Evolutionary conservation across 2,329 filamentous ascomycete species (phyloP).

Genomic region (Tolypocladium paradoxum): DNA sequence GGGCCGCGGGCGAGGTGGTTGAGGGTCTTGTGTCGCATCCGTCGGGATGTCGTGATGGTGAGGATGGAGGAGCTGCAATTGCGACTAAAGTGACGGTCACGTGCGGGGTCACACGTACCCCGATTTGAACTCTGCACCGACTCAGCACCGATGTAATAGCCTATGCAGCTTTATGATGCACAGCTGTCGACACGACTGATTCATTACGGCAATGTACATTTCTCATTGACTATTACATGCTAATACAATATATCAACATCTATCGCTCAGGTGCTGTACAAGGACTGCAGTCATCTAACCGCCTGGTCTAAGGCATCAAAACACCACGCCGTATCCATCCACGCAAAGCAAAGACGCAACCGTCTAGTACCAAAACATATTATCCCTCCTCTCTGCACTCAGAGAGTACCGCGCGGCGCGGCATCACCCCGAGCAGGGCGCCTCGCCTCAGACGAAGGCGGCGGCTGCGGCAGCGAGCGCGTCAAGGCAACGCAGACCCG

Average conservation of each 20-base stretch:
- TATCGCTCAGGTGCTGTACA: not conserved
- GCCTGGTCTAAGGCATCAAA: not conserved
- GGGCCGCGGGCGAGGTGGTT: constrained; percentile 10
- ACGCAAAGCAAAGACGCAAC: not conserved
- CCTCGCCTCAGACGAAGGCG: not conserved
- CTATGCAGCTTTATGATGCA: too few relatives aligned
- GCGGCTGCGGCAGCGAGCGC: constrained; percentile 2
- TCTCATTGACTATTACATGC: not conserved
- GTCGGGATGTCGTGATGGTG: constrained; percentile 15
- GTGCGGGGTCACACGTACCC: constrained; percentile 3
- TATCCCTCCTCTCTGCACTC: constrained; percentile 3
- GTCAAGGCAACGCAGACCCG: not conserved
- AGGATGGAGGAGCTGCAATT: constrained; percentile 7
- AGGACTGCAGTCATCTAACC: not conserved
- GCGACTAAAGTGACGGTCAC: not conserved
- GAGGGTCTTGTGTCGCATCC: constrained; percentile 1
- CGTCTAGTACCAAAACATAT: constrained; percentile 6
- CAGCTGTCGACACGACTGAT: not conserved
- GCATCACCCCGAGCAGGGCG: constrained; percentile 4
- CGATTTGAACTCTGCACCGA: not conserved
- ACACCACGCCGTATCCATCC: constrained; percentile 1
- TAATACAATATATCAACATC: not conserved
- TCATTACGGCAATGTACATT: not conserved
- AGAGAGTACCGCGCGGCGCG: constrained; percentile 13
- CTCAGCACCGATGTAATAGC: too few relatives aligned